Conservation (phyloP, 1,139 yeast genomes). For the Suhomyces taliae region DNA sequence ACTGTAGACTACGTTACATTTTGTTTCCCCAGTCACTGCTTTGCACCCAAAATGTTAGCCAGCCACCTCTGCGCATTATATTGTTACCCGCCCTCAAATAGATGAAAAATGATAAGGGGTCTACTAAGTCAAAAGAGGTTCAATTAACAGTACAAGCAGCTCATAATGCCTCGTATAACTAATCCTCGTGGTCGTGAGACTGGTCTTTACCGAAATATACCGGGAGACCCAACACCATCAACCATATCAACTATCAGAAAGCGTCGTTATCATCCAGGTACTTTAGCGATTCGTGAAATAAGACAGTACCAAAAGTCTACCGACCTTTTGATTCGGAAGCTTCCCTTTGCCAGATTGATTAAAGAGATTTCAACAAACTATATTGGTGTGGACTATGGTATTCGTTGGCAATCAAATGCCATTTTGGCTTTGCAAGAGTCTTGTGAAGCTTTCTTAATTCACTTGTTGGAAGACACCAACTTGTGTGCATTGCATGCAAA, state of each 20-base stretch:
- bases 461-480: constrained; percentile 86
- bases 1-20: too few species aligned
- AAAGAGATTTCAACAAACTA: constrained; percentile 79
- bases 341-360: constrained; percentile 88
- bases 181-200: constrained; percentile 21
- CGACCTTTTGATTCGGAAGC: constrained; percentile 71
- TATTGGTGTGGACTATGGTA: constrained; percentile 55
- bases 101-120: not conserved
- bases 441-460: constrained; percentile 84
- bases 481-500: constrained; percentile 91
- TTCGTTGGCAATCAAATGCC: constrained; percentile 91
- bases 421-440: constrained; percentile 90
- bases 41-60: constrained; percentile 4
- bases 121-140: not conserved
- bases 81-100: constrained; percentile 5
- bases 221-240: constrained; percentile 26
- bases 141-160: not conserved
- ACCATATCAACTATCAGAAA: constrained; percentile 28
- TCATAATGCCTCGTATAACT: constrained; percentile 10
- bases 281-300: constrained; percentile 74
- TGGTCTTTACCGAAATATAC: constrained; percentile 48
- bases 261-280: constrained; percentile 69
- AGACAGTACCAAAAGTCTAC: constrained; percentile 76
- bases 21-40: not conserved
- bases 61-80: constrained; percentile 7